Evolutionary conservation across 2,329 filamentous ascomycete species (phyloP).

Genomic region (Fusarium aywerte): DNA sequence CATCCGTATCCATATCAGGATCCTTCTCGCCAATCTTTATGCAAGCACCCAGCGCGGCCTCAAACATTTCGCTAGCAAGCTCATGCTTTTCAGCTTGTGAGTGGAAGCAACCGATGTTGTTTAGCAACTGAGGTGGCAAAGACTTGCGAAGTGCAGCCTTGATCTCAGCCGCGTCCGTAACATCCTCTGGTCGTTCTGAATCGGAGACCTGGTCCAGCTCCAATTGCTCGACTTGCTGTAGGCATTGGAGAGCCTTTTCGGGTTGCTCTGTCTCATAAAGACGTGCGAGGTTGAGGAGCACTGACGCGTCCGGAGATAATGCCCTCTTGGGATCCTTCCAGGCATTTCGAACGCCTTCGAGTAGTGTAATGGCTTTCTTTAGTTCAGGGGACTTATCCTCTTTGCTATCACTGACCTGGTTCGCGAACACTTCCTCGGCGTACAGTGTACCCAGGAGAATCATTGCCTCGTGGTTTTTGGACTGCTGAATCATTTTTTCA

Average conservation of each 20-base stretch:
- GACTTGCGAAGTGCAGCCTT: conserved; percentile 75
- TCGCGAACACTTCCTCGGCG: conserved; percentile 91
- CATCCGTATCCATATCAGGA: conserved; percentile 83
- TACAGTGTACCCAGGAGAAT: conserved; percentile 90
- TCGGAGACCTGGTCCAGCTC: conserved; percentile 82
- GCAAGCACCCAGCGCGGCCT: conserved; percentile 89
- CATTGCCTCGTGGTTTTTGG: conserved; percentile 88
- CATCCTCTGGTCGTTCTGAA: conserved; percentile 70
- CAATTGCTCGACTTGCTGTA: conserved; percentile 91
- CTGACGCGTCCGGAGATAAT: conserved; percentile 81
- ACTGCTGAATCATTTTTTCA: conserved; percentile 92
- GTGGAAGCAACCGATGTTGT: conserved; percentile 97
- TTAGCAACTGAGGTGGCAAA: conserved; percentile 88
- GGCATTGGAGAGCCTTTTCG: conserved; percentile 90
- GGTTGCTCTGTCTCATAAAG: conserved; percentile 88
- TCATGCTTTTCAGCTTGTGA: conserved; percentile 87
- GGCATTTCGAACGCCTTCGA: conserved; percentile 84
- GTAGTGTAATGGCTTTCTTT: conserved; percentile 85
- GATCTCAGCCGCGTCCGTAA: conserved; percentile 66
- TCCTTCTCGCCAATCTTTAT: conserved; percentile 82
- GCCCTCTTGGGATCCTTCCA: conserved; percentile 96
- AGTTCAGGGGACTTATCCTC: conserved; percentile 89
- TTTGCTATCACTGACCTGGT: conserved; percentile 75
- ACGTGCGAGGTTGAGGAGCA: conserved; percentile 89
- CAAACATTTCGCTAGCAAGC: conserved; percentile 85